Conservation (phyloP, 768 basidiomycete genomes). For the Epithele typhae region DNA sequence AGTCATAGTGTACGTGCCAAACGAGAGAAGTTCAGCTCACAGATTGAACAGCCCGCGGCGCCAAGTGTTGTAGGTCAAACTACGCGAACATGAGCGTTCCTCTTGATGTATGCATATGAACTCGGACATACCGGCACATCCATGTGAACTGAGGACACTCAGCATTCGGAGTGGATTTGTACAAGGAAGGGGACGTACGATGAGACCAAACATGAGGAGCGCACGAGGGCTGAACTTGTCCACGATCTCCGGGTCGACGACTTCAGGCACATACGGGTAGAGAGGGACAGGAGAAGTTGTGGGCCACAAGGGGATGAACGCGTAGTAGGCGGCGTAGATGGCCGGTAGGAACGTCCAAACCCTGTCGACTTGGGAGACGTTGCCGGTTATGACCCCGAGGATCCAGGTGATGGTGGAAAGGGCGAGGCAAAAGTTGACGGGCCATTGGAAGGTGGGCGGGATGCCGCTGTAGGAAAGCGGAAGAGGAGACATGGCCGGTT, state of each 20-base stretch:
- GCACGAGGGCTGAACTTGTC: conserved; percentile 67
- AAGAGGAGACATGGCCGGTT: conserved; percentile 12
- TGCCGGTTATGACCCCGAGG: conserved; percentile 62
- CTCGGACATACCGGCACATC: conserved; percentile 21
- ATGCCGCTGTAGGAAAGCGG: conserved; percentile 15
- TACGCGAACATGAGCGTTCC: conserved; percentile 8
- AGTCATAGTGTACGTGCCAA: no score
- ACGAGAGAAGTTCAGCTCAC: conserved; percentile 40
- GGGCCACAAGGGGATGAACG: conserved; percentile 65
- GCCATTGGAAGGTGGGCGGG: conserved; percentile 40
- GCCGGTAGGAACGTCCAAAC: conserved; percentile 72
- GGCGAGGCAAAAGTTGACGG: conserved; percentile 54
- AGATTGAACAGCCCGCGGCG: conserved; percentile 75
- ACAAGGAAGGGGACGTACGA: conserved; percentile 38
- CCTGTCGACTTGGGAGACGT: conserved; percentile 86
- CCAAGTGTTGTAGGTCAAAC: conserved; percentile 79
- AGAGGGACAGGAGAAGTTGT: conserved; percentile 38
- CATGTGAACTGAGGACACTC: conserved; percentile 7
- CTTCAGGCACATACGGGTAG: conserved; percentile 52
- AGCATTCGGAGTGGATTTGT: neutral
- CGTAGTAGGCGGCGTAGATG: conserved; percentile 79
- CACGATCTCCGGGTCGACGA: conserved; percentile 28
- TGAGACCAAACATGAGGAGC: conserved; percentile 66
- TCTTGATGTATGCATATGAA: neutral
- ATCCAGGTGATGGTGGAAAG: conserved; percentile 48